Evolutionary conservation across 805 yeast genomes (phyloP).

Genomic region (Barnettozyma siamensis): DNA sequence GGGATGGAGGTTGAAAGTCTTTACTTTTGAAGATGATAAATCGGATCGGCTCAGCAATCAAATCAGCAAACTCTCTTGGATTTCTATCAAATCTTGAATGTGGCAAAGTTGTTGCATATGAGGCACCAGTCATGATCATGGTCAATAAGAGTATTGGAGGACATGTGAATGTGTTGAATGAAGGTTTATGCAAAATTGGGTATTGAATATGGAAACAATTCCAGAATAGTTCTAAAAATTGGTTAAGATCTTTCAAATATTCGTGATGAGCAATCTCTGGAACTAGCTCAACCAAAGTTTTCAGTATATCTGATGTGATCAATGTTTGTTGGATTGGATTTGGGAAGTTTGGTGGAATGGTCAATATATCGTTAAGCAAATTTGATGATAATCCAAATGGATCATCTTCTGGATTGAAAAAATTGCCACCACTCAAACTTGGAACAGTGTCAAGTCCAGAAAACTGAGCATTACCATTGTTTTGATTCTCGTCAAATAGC

Average conservation of each 20-base stretch:
- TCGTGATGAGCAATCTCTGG: conserved; percentile 22
- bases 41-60: conserved; percentile 47
- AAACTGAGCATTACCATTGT: conserved; percentile 5
- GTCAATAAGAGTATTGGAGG: conserved; percentile 48
- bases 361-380: conserved; percentile 22
- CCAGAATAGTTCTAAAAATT: conserved; percentile 25
- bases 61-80: conserved; percentile 27
- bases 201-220: conserved; percentile 35
- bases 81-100: conserved; percentile 10
- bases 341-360: conserved; percentile 27
- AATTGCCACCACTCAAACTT: conserved; percentile 19
- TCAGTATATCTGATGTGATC: conserved; percentile 20
- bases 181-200: conserved; percentile 42
- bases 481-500: conserved; percentile 24
- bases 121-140: conserved; percentile 37
- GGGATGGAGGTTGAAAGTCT: conserved; percentile 72
- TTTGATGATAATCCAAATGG: conserved; percentile 26
- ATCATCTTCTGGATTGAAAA: conserved; percentile 26
- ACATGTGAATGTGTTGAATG: conserved; percentile 47
- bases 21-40: conserved; percentile 65
- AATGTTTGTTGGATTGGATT: conserved; percentile 24
- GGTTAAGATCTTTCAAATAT: conserved; percentile 18
- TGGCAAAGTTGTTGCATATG: conserved; percentile 20
- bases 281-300: conserved; percentile 13
- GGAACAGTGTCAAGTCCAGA: conserved; percentile 14